Evolutionary conservation across 2,329 filamentous ascomycete genomes (phyloP), one percentile per base, ranked within the genome.

Genomic region (Remersonia thermophila): DNA sequence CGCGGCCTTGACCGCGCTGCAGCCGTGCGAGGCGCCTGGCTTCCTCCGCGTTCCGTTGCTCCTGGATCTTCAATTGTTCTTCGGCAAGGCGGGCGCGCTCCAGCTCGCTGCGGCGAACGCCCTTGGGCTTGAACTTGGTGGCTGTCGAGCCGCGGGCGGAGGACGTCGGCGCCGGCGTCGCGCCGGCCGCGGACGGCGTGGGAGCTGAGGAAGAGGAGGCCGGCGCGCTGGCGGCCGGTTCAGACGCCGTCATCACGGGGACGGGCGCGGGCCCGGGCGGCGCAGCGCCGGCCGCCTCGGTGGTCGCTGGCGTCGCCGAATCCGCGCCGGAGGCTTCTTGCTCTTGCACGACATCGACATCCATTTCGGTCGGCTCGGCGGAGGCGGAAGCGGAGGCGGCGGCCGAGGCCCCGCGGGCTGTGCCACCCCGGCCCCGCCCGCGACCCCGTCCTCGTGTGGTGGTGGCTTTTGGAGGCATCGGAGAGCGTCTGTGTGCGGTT

Each of bases 1-100:
- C 54, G 4, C 55, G 44, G 4, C 51, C 49, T 3, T 54, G 48
- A 11, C 45, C 51, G 8, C 51, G 50, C 17, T 44, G 47, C 3
- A 48, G 44, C 3, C 50, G 50, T 3, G 47, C 42, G 16, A 39
- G 35, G 27, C 44, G 39, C 5, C 48, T 47, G 4, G 51, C 54
- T 20, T 59, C 56, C 14, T 54, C 51, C 1, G 50, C 54, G 15
- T 48, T 49, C 27, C 51, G 52, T 34, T 50, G 45, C 25, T 48
- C 48, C 14, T 52, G 47, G 33, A 55, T 51, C 31, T 42, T 49
- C 23, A 46, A 41, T 44, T 49, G 61, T 49, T 54, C 57, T 47
- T 51, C 57, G 39, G 47, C 61, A 27, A 52, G 52, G 40, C 50
- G 57, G 36, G 48, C 55, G 40, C 50, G 58, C 50, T 54, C 62